These are phyloP conservation scores for Trametes cingulata DNA, from an alignment of 768 basidiomycete genomes.

Conservation along the genomic window DNA sequence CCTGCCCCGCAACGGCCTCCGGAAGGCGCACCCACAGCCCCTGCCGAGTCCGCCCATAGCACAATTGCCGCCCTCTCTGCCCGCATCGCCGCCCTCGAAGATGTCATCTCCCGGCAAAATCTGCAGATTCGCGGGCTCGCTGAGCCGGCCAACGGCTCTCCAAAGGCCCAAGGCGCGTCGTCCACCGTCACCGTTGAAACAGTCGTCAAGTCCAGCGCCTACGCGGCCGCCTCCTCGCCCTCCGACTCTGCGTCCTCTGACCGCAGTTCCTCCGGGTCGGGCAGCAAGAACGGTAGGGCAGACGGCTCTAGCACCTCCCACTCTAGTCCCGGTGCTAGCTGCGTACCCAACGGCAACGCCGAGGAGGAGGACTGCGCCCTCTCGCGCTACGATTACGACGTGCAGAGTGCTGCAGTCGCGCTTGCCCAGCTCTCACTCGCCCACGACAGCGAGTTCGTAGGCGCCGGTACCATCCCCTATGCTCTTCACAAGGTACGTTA, in stretches of 20 bases:
- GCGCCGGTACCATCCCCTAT: slow-evolving; percentile 47
- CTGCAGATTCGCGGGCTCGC: background rate
- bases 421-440: slow-evolving; percentile 47
- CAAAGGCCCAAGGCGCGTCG: background rate
- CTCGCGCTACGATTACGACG: slow-evolving; percentile 32
- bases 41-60: slow-evolving; percentile 9
- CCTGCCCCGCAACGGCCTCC: slow-evolving; percentile 31
- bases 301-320: background rate
- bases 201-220: background rate
- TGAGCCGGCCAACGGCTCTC: slow-evolving; percentile 21
- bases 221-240: background rate
- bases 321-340: background rate
- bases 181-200: slow-evolving; percentile 1
- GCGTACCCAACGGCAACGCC: background rate
- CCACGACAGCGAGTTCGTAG: slow-evolving; percentile 48
- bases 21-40: slow-evolving; percentile 8
- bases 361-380: slow-evolving; percentile 17
- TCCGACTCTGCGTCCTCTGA: slow-evolving; percentile 3
- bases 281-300: background rate
- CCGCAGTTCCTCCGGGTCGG: background rate
- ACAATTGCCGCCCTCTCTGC: slow-evolving; percentile 28
- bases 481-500: slow-evolving; percentile 46
- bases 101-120: slow-evolving; percentile 19
- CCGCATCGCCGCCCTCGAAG: slow-evolving; percentile 28
- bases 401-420: slow-evolving; percentile 42